Base-by-base conservation (phyloP, 140 eudicot species). In the Oenanthe javanica region DNA sequence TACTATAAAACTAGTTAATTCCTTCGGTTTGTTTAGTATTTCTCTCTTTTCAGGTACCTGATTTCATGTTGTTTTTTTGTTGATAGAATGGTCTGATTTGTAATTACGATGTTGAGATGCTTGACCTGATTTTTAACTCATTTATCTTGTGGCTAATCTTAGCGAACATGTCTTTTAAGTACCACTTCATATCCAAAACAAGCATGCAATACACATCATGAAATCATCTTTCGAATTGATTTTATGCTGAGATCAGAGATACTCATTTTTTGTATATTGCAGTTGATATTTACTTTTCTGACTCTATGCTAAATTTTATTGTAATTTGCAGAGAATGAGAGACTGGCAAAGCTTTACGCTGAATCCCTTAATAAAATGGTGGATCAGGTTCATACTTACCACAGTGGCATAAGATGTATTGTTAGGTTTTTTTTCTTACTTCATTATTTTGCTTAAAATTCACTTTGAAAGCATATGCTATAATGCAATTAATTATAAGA, bases 311-410 rank as follows among this genome's bases (percentile, higher is more conserved):
- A 76, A 79, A 27, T 27, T 59, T 19, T 81, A n/a, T n/a, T 45
- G 59, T 25, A 25, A 3, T 87, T 38, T 19, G 64, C 85, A 90
- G 94, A 90, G 57, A 90, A 88, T 71, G 89, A 88, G 83, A 78
- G 92, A 67, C 70, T 86, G 87, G 80, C 81, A 80, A 83, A 81
- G 83, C 79, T 86, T 61, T 90, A 86, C 79, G 83, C 87, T 19
- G 89, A 57, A 51, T 86, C 89, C 47, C 81, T 88, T 77, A 83
- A 78, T 73, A 88, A 88, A 77, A 70, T 88, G 87, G 89, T 86
- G 80, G 84, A 84, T 83, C 87, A 90, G 94, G 94, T 86, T 80
- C 78, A 4, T 25, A 16, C 15, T 66, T 70, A 49, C 45, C 15
- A 14, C 18, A 23, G 52, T 14, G 40, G 5, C 42, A 43, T 42